Percentiles rank a stretch among this genome's conserved stretches.
phyloP scores from a whole-genome alignment of 805 yeast genomes.

The Candida chauliodis region DNA sequence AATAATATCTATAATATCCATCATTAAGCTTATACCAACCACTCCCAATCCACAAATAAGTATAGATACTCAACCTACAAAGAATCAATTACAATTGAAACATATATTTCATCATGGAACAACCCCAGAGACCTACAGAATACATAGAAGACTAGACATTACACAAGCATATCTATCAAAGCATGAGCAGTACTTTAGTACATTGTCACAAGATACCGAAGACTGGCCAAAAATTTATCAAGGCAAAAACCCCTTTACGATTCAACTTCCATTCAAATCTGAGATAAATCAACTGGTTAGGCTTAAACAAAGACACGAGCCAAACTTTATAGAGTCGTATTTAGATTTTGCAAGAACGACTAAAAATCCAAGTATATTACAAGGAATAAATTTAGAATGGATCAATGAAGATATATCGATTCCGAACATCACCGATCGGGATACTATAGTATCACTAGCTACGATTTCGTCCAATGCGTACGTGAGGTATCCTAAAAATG shows the following conservation, averaged over 20 bases:
- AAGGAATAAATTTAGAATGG: conserved; percentile 60
- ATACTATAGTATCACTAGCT: conserved; percentile 73
- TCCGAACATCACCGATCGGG: conserved; percentile 75
- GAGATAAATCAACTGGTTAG: conserved; percentile 19
- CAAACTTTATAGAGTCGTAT: conserved; percentile 65
- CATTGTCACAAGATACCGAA: conserved; percentile 1
- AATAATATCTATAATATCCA: background rate
- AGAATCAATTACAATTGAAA: conserved; percentile 31
- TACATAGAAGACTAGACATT: conserved; percentile 50
- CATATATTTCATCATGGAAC: conserved; percentile 65
- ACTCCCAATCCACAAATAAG: background rate
- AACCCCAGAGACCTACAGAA: conserved; percentile 32
- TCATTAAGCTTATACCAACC: background rate
- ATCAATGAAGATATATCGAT: conserved; percentile 45
- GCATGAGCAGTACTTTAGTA: conserved; percentile 8
- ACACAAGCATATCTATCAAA: conserved; percentile 35
- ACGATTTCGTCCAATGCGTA: conserved; percentile 89
- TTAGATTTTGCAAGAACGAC: conserved; percentile 51
- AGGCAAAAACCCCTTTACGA: conserved; percentile 39
- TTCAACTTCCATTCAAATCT: conserved; percentile 26
- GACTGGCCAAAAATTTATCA: conserved; percentile 36
- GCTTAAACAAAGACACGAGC: conserved; percentile 40
- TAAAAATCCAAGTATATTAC: conserved; percentile 30
- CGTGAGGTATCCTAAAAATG: conserved; percentile 64
- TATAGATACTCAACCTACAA: background rate